A percentile compares a stretch with the other conserved stretches of the same genome.
These are phyloP conservation scores for Uronychia binucleata DNA, from an alignment of 73 alveolate genomes.

Conservation along the genomic window DNA sequence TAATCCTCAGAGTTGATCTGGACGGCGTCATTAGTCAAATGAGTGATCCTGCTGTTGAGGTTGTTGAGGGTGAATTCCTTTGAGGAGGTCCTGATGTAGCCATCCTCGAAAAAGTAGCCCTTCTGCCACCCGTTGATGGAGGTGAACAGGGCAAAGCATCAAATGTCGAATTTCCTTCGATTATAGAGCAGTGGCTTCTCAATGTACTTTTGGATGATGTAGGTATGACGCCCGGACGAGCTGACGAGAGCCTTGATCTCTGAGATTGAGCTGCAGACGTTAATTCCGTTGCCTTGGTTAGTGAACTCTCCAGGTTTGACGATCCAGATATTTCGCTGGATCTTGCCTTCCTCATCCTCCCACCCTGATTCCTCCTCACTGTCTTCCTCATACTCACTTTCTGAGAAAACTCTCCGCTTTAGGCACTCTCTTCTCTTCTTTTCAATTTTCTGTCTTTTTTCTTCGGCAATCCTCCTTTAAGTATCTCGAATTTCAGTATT, in stretches of 20 bases:
- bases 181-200: constrained; percentile 71
- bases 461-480: not conserved
- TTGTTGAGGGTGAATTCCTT: constrained; percentile 68
- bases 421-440: not conserved
- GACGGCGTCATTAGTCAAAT: constrained; percentile 85
- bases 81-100: constrained; percentile 73
- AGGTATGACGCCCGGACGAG: constrained; percentile 7
- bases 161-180: constrained; percentile 76
- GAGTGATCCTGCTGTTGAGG: constrained; percentile 61
- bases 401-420: not conserved
- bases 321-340: constrained; percentile 9
- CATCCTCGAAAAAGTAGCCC: constrained; percentile 73
- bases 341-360: not conserved
- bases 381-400: not conserved
- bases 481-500: not conserved
- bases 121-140: constrained; percentile 71
- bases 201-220: constrained; percentile 74
- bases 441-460: not conserved
- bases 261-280: not conserved
- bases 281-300: constrained; percentile 30
- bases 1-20: constrained; percentile 76
- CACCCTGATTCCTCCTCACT: not conserved
- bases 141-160: constrained; percentile 78
- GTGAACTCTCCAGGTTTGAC: constrained; percentile 35
- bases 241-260: constrained; percentile 1